Percentiles rank a stretch among this genome's conserved stretches.
These are phyloP conservation scores for Botrytis medusae DNA, from an alignment of 2,329 filamentous ascomycete genomes.

Conservation along the genomic window DNA sequence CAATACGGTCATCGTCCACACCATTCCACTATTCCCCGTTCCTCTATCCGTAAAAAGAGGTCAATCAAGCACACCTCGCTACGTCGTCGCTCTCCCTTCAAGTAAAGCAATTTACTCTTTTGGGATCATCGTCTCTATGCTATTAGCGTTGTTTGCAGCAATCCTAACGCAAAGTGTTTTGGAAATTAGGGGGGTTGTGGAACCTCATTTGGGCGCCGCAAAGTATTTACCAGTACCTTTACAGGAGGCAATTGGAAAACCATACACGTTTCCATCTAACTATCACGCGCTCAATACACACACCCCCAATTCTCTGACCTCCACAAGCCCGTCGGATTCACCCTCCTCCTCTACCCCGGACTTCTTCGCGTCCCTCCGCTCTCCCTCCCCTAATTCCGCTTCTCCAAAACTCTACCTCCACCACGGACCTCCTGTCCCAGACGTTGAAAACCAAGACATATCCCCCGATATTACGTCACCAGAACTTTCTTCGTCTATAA, in stretches of 20 bases:
- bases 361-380: constrained; percentile 17
- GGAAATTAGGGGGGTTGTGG: constrained; percentile 35
- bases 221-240: constrained; percentile 31
- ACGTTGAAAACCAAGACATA: background rate
- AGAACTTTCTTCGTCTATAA: constrained; percentile 14
- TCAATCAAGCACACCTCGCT: constrained; percentile 37
- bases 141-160: constrained; percentile 32
- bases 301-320: background rate
- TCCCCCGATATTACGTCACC: background rate
- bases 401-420: background rate
- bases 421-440: background rate
- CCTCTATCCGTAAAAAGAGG: constrained; percentile 35
- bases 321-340: background rate
- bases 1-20: constrained; percentile 41
- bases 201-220: constrained; percentile 31
- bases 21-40: constrained; percentile 39
- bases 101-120: constrained; percentile 31
- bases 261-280: constrained; percentile 28
- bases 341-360: background rate
- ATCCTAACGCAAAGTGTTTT: constrained; percentile 37
- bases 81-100: constrained; percentile 38
- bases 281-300: constrained; percentile 9
- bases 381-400: background rate
- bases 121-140: constrained; percentile 28
- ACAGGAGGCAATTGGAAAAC: constrained; percentile 35